Evolutionary conservation across 2,329 filamentous ascomycete species (phyloP).

Genomic region (Emergomyces orientalis): DNA sequence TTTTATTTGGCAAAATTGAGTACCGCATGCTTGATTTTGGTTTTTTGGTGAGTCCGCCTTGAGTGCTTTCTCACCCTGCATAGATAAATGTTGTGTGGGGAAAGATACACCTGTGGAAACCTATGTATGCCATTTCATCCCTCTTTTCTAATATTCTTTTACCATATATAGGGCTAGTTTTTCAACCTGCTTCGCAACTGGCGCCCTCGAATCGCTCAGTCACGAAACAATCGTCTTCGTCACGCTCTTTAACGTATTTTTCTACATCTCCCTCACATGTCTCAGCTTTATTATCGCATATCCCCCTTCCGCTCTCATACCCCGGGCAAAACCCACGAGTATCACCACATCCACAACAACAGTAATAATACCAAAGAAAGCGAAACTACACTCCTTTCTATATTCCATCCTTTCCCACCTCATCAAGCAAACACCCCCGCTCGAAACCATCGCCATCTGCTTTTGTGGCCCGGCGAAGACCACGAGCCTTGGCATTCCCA

Average conservation of each 20-base stretch:
- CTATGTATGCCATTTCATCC: neutral
- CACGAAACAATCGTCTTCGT: conserved; percentile 56
- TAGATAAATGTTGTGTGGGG: neutral
- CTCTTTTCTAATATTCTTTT: conserved; percentile 41
- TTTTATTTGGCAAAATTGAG: conserved; percentile 44
- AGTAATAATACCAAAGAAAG: neutral
- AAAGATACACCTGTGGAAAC: neutral
- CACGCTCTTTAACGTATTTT: conserved; percentile 56
- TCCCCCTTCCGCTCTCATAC: conserved; percentile 20
- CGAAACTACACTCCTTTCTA: conserved; percentile 8
- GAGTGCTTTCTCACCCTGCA: neutral
- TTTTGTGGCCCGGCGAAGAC: conserved; percentile 68
- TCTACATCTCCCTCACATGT: conserved; percentile 57
- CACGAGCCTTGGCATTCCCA: conserved; percentile 58
- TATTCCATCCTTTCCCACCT: conserved; percentile 12
- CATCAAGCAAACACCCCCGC: conserved; percentile 39
- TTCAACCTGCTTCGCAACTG: conserved; percentile 48
- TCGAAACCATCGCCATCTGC: conserved; percentile 60
- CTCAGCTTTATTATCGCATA: conserved; percentile 43
- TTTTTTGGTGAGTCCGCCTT: conserved; percentile 44
- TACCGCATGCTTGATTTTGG: conserved; percentile 39
- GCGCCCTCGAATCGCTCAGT: conserved; percentile 51
- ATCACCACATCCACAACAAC: neutral
- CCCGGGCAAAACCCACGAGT: conserved; percentile 5
- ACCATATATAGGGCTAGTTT: conserved; percentile 26